Conservation (phyloP, 192 early-diverging fungal species). For the Piromyces finnis region DNA sequence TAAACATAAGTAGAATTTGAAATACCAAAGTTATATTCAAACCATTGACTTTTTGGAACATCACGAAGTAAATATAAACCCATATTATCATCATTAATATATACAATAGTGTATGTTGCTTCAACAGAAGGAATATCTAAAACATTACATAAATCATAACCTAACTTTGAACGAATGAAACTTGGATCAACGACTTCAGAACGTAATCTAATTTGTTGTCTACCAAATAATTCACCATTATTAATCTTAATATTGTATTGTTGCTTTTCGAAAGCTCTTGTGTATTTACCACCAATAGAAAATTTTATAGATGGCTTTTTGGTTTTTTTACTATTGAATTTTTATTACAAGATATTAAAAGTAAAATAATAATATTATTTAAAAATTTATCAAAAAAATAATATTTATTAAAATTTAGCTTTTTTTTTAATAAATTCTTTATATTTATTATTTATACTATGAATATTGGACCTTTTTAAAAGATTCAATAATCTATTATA, state of each 20-base stretch:
- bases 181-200: not conserved
- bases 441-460: too few relatives aligned
- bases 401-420: too few relatives aligned
- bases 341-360: too few relatives aligned
- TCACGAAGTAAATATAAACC: not conserved
- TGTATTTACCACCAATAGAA: not conserved
- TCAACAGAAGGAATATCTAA: not conserved
- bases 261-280: not conserved
- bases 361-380: too few relatives aligned
- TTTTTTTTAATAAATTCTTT: too few relatives aligned
- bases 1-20: not conserved
- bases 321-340: not conserved
- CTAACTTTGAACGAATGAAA: not conserved
- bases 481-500: too few relatives aligned
- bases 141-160: not conserved
- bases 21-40: not conserved
- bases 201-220: not conserved
- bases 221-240: not conserved
- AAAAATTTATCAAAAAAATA: too few relatives aligned
- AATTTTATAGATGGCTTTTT: not conserved
- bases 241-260: not conserved
- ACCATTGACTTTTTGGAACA: not conserved
- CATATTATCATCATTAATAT: not conserved
- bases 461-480: too few relatives aligned
- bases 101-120: not conserved